Evolutionary conservation across 2,329 filamentous ascomycete genomes (phyloP), one percentile per base, ranked within the genome.

Genomic region (Leptographium procerum): DNA sequence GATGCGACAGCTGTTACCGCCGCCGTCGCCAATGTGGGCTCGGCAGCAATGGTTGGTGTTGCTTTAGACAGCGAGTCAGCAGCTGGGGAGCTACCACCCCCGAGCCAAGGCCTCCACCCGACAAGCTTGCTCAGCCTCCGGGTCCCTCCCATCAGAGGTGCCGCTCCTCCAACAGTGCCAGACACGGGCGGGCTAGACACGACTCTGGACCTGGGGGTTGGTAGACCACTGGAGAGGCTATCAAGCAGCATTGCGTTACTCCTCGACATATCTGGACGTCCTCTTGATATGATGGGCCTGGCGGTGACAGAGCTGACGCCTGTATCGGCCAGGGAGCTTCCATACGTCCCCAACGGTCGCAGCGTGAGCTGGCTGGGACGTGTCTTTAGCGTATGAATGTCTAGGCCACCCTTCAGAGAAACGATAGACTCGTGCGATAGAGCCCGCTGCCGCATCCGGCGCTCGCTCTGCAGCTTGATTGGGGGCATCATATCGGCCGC

Each of bases 361-460:
- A 83, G 67, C 26, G 85, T 82, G 60, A 94, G 79, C 66, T 95
- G 89, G 36, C 87, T 89, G 0, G 89, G 89, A 4, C 88, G 82
- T 1, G 80, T 79, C 65, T 86, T 85, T 5, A 95, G 77, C 0
- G 88, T 91, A 69, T 95, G 91, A 55, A 96, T 95, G 68, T 96
- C 92, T 69, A 96, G 86, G 2, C 91, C 91, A 4, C 90, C 91
- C 0, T 86, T 83, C 1, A 96, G 80, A 0, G 91, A 96, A 64
- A 96, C 81, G 61, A 96, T 85, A 22, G 89, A 95, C 69, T 96
- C 91, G 65, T 95, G 90, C 1, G 91, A 96, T 2, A 84, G 69
- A 3, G 84, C 79, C 34, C 87, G 85, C 47, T 83, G 87, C 4
- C 91, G 71, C 2, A 61, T 59, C 3, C 55, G 56, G 19, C 71